These are phyloP conservation scores for Ampelomyces quisqualis DNA, from an alignment of 2,329 filamentous ascomycete species.

Conservation along the genomic window DNA sequence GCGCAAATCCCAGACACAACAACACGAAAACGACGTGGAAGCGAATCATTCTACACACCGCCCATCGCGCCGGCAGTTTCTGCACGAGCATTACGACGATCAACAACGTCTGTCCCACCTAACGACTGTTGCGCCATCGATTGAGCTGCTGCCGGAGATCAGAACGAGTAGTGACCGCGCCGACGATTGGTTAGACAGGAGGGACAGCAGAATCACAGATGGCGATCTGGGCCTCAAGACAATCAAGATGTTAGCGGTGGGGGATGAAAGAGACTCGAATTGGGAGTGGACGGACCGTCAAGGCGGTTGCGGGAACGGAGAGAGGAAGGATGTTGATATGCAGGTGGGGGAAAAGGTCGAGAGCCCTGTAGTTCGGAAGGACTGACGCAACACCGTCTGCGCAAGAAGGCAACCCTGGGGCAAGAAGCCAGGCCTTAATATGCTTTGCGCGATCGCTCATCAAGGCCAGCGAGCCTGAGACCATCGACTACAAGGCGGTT, in stretches of 20 bases:
- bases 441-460: too few species aligned
- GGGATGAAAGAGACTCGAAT: conserved; percentile 5
- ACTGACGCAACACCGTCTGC: neutral
- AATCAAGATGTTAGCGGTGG: conserved; percentile 1
- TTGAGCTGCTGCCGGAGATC: conserved; percentile 14
- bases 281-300: conserved; percentile 6
- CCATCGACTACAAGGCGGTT: too few species aligned
- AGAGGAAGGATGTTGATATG: too few species aligned
- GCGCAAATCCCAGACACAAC: neutral
- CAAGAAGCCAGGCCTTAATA: too few species aligned
- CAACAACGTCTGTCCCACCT: conserved; percentile 9
- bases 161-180: conserved; percentile 17
- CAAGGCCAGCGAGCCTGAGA: too few species aligned
- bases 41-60: neutral
- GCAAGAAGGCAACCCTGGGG: neutral
- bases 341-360: too few species aligned
- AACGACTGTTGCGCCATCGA: conserved; percentile 5
- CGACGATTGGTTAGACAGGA: conserved; percentile 21
- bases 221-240: conserved; percentile 8
- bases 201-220: conserved; percentile 4
- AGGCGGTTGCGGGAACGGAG: neutral
- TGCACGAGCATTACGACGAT: conserved; percentile 7
- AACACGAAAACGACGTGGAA: conserved; percentile 4
- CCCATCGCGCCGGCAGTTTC: conserved; percentile 7
- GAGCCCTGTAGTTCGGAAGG: neutral